Evolutionary conservation across 1,284 basidiomycete species (phyloP).

Genomic region (Apiotrichum brassicae): DNA sequence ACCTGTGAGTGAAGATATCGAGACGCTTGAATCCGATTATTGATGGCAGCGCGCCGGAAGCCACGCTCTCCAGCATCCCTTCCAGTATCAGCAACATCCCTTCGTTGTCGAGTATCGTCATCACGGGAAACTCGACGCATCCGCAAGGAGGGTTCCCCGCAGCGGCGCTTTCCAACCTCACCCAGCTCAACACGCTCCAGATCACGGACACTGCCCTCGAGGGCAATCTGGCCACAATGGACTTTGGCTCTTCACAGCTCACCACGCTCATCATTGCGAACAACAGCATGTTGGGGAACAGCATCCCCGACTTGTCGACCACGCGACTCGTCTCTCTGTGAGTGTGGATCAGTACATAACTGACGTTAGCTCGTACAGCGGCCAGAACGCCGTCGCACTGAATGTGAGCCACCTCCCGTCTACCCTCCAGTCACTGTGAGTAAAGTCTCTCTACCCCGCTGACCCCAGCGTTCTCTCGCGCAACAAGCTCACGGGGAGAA

Average conservation of each 20-base stretch:
- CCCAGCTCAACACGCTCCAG: constrained; percentile 27
- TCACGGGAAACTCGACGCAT: constrained; percentile 32
- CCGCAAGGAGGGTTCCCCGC: constrained; percentile 35
- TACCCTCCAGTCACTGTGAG: background rate
- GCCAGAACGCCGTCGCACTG: background rate
- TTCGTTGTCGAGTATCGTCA: constrained; percentile 17
- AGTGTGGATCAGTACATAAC: background rate
- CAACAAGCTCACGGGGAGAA: constrained; percentile 31
- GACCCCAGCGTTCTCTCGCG: constrained; percentile 37
- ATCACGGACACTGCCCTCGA: constrained; percentile 39
- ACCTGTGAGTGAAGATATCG: constrained; percentile 30
- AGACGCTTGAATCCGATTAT: too few species aligned
- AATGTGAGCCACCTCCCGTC: background rate
- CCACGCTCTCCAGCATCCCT: constrained; percentile 29
- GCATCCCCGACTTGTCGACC: background rate
- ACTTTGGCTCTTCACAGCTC: background rate
- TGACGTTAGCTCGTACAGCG: background rate
- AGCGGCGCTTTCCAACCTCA: background rate
- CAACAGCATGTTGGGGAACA: background rate
- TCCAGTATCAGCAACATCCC: constrained; percentile 31
- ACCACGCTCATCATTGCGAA: background rate
- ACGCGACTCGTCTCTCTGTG: background rate
- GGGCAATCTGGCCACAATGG: background rate
- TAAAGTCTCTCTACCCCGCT: background rate
- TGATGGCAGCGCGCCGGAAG: constrained; percentile 31